These are phyloP conservation scores for Sporobolomyces phaffii DNA, from an alignment of 768 basidiomycete genomes.

Conservation along the genomic window DNA sequence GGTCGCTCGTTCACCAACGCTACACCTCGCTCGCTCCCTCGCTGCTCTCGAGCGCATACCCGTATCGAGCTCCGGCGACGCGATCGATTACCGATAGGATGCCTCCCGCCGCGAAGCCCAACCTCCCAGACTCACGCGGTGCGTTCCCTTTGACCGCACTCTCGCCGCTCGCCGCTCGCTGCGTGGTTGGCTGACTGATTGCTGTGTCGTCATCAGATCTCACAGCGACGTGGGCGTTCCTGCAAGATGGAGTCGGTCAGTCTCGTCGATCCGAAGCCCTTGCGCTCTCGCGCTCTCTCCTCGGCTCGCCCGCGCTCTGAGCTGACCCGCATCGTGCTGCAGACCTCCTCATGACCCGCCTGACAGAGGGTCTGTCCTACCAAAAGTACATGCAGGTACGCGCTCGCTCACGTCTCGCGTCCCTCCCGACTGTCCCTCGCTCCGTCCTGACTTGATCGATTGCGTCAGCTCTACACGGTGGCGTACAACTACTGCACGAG, in stretches of 20 bases:
- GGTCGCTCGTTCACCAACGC: too few relatives aligned
- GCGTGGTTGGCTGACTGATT: background rate
- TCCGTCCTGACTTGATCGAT: background rate
- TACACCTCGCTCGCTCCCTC: background rate
- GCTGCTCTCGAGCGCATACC: too few relatives aligned
- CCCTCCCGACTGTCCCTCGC: slow-evolving; percentile 1
- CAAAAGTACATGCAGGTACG: slow-evolving; percentile 42
- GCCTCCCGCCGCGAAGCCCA: slow-evolving; percentile 17
- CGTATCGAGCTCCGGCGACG: too few relatives aligned
- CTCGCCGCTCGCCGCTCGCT: background rate
- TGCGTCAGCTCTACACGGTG: slow-evolving; percentile 63
- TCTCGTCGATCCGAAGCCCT: too few relatives aligned
- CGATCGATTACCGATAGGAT: background rate
- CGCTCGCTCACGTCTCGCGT: background rate
- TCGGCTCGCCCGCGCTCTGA: background rate
- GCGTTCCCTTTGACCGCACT: background rate
- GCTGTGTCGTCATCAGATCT: slow-evolving; percentile 56
- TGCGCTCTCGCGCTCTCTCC: background rate
- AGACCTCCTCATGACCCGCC: slow-evolving; percentile 42
- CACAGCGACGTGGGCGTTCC: slow-evolving; percentile 76
- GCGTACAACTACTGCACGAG: slow-evolving; percentile 98
- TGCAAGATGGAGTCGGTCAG: slow-evolving; percentile 61
- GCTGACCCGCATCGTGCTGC: background rate
- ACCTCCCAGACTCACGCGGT: slow-evolving; percentile 29
- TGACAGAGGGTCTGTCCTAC: slow-evolving; percentile 42